Conservation (phyloP, 495 filamentous ascomycete species). For the Choiromyces venosus region DNA sequence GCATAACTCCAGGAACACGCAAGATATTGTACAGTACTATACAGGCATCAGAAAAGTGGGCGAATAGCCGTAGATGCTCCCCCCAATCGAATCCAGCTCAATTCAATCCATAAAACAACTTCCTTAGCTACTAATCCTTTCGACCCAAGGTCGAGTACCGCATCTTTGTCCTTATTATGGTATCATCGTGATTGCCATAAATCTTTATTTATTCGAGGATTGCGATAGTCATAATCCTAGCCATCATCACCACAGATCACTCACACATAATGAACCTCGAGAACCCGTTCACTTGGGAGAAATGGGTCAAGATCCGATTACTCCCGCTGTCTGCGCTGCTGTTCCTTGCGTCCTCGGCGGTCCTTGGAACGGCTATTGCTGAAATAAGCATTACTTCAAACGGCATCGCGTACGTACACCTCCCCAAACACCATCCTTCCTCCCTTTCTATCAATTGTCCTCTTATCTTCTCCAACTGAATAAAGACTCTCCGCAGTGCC, state of each 20-base stretch:
- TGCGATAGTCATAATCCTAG: neutral
- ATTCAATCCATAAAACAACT: neutral
- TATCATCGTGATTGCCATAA: neutral
- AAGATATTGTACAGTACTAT: no score
- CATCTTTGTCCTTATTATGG: neutral
- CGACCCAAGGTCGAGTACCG: neutral
- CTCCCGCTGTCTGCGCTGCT: neutral
- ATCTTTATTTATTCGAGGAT: neutral
- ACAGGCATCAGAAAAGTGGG: neutral
- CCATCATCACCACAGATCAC: neutral
- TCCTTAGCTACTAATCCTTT: neutral
- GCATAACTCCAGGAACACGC: neutral
- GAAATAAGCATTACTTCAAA: neutral
- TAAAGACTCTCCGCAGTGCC: neutral
- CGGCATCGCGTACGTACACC: neutral
- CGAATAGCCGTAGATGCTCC: neutral
- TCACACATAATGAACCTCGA: neutral
- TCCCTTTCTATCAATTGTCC: neutral
- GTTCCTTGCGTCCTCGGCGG: neutral
- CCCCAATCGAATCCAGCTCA: neutral
- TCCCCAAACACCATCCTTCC: neutral
- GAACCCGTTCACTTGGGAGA: neutral
- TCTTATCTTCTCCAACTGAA: neutral
- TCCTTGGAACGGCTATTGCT: neutral
- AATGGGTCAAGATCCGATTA: neutral